Percentiles rank a stretch among this genome's conserved stretches.
phyloP scores from a whole-genome alignment of 768 basidiomycete species.

The Mycena maculata region DNA sequence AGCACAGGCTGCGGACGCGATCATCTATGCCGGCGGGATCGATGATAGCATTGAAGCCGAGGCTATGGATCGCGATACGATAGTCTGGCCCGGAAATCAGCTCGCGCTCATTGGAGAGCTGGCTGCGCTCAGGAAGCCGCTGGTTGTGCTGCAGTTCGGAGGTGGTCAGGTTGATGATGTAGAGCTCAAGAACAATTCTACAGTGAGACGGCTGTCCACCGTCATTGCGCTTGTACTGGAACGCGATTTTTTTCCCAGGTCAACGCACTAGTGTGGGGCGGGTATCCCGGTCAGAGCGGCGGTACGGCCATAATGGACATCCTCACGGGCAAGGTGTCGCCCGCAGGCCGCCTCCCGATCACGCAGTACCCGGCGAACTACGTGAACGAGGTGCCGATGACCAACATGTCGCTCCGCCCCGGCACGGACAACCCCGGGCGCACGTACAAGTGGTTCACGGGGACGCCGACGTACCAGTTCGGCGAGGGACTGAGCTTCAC shows the following conservation, averaged over 20 bases:
- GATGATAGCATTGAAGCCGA: constrained; percentile 63
- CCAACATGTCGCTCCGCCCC: constrained; percentile 67
- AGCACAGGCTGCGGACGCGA: constrained; percentile 59
- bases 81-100: constrained; percentile 69
- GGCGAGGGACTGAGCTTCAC: constrained; percentile 68
- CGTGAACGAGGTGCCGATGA: constrained; percentile 62
- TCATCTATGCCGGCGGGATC: constrained; percentile 67
- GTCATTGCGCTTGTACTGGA: constrained; percentile 36
- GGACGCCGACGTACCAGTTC: constrained; percentile 63
- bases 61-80: constrained; percentile 56
- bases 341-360: constrained; percentile 64
- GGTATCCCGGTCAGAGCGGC: constrained; percentile 57
- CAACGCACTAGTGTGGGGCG: constrained; percentile 66
- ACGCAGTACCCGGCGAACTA: constrained; percentile 67
- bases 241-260: constrained; percentile 38
- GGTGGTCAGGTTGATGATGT: constrained; percentile 67
- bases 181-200: constrained; percentile 55
- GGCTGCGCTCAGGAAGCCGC: constrained; percentile 59
- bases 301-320: constrained; percentile 66
- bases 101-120: constrained; percentile 61
- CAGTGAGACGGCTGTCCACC: constrained; percentile 43
- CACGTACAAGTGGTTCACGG: constrained; percentile 70
- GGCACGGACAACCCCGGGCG: constrained; percentile 61
- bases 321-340: constrained; percentile 61
- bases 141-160: constrained; percentile 66